Conservation (phyloP, 352 stramenopile genomes). For the Globisporangium yorkense region DNA sequence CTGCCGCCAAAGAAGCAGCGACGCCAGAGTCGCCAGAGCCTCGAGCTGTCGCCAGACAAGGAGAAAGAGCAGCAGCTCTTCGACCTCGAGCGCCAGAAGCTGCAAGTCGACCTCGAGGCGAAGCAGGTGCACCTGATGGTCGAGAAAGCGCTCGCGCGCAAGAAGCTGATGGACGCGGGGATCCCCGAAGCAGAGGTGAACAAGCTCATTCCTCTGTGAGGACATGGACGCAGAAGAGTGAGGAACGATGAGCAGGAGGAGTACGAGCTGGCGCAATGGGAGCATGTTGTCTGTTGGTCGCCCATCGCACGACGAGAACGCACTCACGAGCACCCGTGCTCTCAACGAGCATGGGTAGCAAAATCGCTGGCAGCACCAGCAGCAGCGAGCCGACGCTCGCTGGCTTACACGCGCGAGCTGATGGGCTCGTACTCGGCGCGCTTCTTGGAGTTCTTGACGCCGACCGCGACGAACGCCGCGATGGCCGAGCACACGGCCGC, state of each 20-base stretch:
- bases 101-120: conserved; percentile 43
- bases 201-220: conserved; percentile 36
- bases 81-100: conserved; percentile 40
- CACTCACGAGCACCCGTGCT: background rate
- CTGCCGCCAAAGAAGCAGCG: background rate
- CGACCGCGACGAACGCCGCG: conserved; percentile 27
- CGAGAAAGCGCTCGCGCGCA: conserved; percentile 43
- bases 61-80: conserved; percentile 37
- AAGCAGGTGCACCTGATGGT: conserved; percentile 40
- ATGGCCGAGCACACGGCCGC: conserved; percentile 21
- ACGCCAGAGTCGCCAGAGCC: conserved; percentile 2
- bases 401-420: conserved; percentile 23
- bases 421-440: conserved; percentile 36
- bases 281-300: background rate
- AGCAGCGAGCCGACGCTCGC: background rate
- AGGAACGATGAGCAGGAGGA: background rate
- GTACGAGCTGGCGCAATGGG: background rate
- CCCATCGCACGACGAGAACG: background rate
- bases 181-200: conserved; percentile 33
- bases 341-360: background rate
- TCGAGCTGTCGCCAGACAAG: conserved; percentile 18
- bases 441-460: conserved; percentile 36
- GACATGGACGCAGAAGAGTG: background rate
- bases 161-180: conserved; percentile 40
- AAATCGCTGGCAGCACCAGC: background rate